Evolutionary conservation across 106 monocot genomes (phyloP), one percentile per base, ranked within the genome.

Genomic region (Phalaenopsis equestris): DNA sequence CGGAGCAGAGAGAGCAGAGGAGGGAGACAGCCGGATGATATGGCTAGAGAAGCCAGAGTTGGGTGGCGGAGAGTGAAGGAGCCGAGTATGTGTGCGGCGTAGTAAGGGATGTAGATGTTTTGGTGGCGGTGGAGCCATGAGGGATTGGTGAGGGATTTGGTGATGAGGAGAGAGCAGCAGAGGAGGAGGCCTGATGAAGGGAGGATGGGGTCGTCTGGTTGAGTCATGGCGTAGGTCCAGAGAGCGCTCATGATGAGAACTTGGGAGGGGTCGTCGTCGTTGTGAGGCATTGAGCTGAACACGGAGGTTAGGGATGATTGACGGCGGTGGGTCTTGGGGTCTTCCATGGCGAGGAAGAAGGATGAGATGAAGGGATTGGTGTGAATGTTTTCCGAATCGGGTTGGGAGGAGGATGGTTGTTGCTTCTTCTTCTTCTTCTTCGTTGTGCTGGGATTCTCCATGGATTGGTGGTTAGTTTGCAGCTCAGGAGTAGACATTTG

Each of bases 21-120:
- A 2, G 75, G 30, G 39, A 93, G 73, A 10, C 79, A 89, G 18
- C 89, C 91, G 73, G 89, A 43, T 8, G 83, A 79, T 16, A 87
- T 79, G 21, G 89, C 93, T 11, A 89, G 83, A 39, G 72, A 76
- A 2, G 91, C 93, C 19, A 86, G 84, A 2, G 73, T 21, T 8
- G 89, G 58, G 14, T 75, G 42, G 42, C 76, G 75, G 77, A 91
- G 84, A 57, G 93, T 91, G 88, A 86, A 93, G n/a, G 93, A 93
- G 39, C 93, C 93, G 65, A 93, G 37, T 75, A 89, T 74, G 77
- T 93, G 93, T 9, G 93, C 93, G 61, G 93, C 93, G 67, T 93
- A 93, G 80, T 93, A 93, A 8, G 91, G 93, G 41, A 93, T 86
- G 82, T 87, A 93, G 76, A 86, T 56, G 80, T 93, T 89, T 82